Evolutionary conservation across 495 filamentous ascomycete genomes (phyloP), one percentile per base, ranked within the genome.

Genomic region (Penicillium chermesinum): DNA sequence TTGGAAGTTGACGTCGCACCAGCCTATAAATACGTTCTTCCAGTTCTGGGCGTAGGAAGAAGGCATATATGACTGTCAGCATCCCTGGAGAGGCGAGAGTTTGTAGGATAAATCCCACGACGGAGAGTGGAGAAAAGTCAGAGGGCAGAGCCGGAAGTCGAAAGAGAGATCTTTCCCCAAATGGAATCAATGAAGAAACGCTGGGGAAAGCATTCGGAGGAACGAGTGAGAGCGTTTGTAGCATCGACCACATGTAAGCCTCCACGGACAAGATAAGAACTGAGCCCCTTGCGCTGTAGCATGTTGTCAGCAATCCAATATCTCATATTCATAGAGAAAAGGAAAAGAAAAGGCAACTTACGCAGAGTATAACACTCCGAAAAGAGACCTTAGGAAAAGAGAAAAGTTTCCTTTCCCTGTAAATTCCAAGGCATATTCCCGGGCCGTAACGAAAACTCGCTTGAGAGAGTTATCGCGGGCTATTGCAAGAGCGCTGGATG

Each of bases 211-310:
- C 44, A 27, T 58, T 58, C n/a, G 73, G 57, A 39, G 63, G 63
- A 10, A 74, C 44, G 9, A 76, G 61, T 18, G 67, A 66, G 9
- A 77, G 66, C 14, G 71, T 63, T 50, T 79, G 75, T n/a, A 79
- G 61, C 19, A 72, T 54, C 37, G 71, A 71, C 48, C 67, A 75
- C 60, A 76, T 70, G 49, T 77, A 72, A 19, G 71, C 61, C 48
- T 76, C 69, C 30, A 71, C 60, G 20, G 71, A 66, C 17, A 76
- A 49, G 10, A 70, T 49, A 20, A 77, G 62, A 19, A 71, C 56
- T 2, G 57, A 53, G 33, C 59, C 61, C 51, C 66, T 58, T n/a
- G 67, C 55, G 22, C 72, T 75, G 40, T 8, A 48, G 8, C 25
- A 0, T 15, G 5, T 19, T 10, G 37, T 66, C 48, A 70, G 54